These are phyloP conservation scores for Picochlorum costavermella DNA, from an alignment of 139 green algal genomes.

Conservation along the genomic window DNA sequence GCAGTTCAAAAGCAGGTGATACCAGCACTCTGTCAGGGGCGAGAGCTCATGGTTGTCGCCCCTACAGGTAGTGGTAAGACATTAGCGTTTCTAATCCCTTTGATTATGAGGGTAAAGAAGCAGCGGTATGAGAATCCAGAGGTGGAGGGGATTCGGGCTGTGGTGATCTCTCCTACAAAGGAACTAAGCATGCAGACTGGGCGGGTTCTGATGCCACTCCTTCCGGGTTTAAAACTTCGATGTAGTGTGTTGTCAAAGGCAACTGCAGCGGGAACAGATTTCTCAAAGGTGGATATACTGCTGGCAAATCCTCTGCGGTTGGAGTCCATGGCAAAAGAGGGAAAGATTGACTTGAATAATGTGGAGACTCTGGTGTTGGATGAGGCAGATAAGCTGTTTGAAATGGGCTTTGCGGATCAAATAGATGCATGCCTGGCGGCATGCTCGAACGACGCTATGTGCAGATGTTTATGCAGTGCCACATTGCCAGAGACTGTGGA, in stretches of 20 bases:
- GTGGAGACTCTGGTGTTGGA: slow-evolving; percentile 75
- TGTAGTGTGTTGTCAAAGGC: slow-evolving; percentile 68
- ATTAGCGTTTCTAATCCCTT: slow-evolving; percentile 83
- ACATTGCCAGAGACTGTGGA: slow-evolving; percentile 86
- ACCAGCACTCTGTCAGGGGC: slow-evolving; percentile 48
- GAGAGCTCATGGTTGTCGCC: slow-evolving; percentile 75
- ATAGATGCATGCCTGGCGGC: slow-evolving; percentile 71
- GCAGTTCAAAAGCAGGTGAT: slow-evolving; percentile 89
- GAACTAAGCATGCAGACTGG: slow-evolving; percentile 80
- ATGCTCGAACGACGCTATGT: slow-evolving; percentile 45
- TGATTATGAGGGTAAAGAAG: slow-evolving; percentile 33
- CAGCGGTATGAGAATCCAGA: slow-evolving; percentile 2
- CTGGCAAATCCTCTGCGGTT: slow-evolving; percentile 81
- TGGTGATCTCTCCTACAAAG: slow-evolving; percentile 65
- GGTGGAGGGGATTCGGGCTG: slow-evolving; percentile 12
- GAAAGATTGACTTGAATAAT: slow-evolving; percentile 40
- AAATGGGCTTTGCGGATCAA: slow-evolving; percentile 81
- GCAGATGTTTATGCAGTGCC: slow-evolving; percentile 73
- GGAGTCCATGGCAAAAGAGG: slow-evolving; percentile 33
- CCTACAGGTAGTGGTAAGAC: slow-evolving; percentile 89
- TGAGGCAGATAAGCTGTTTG: slow-evolving; percentile 95
- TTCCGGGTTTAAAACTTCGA: slow-evolving; percentile 47
- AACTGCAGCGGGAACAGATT: slow-evolving; percentile 56
- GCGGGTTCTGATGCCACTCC: slow-evolving; percentile 65
- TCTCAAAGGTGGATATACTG: slow-evolving; percentile 73